Evolutionary conservation across 192 early-diverging fungal species (phyloP).

Genomic region (Linnemannia zychae): DNA sequence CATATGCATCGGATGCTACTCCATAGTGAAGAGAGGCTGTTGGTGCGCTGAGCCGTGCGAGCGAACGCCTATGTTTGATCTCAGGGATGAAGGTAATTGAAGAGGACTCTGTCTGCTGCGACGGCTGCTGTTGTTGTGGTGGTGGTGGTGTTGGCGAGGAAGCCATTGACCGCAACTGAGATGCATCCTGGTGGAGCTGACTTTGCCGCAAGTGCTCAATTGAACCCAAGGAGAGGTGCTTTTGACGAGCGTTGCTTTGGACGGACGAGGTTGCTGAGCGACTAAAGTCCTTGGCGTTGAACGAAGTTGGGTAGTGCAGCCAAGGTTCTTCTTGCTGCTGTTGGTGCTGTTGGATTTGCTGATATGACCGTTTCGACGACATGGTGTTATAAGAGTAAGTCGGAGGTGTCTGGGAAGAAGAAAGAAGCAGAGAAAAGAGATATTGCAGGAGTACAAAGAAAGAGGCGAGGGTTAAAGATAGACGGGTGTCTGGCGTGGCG

Average conservation of each 20-base stretch:
- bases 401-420: neutral
- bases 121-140: neutral
- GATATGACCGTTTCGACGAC: constrained; percentile 35
- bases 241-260: neutral
- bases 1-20: neutral
- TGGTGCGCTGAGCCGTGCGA: constrained; percentile 5
- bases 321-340: constrained; percentile 46
- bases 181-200: neutral
- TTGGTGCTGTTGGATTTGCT: constrained; percentile 9
- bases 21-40: neutral
- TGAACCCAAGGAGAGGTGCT: constrained; percentile 2
- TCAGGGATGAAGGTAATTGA: neutral
- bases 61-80: constrained; percentile 27
- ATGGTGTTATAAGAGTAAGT: neutral
- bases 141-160: constrained; percentile 12
- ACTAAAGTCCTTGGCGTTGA: constrained; percentile 10
- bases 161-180: neutral
- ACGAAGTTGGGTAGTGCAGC: constrained; percentile 33
- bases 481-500: neutral
- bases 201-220: neutral
- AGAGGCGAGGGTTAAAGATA: neutral
- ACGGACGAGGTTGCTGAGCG: constrained; percentile 10
- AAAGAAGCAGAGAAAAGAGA: neutral
- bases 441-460: neutral
- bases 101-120: neutral